Base-by-base conservation (phyloP, 2,329 filamentous ascomycete species). In the Arthrobotrys megalospora region DNA sequence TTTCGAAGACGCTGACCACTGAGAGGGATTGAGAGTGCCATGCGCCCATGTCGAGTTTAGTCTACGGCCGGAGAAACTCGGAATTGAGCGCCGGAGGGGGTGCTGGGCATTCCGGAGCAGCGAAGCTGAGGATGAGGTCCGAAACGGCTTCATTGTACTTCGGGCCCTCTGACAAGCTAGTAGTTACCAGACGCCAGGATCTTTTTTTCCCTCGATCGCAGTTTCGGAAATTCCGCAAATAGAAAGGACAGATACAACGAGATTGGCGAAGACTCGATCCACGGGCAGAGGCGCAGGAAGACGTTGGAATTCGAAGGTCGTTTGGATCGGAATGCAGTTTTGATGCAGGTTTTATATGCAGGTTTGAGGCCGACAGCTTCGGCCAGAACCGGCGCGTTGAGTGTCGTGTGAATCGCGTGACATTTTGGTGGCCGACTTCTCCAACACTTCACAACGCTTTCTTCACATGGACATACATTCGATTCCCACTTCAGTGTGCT, bases 401-500 rank as follows among this genome's bases (percentile, higher is more conserved):
- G 38, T 77, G 72, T 77, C 72, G 72, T 77, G 72, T 45, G 34
- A 66, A 77, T 77, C 72, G 72, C 65, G 65, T 77, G 72, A 77
- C 65, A 66, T 41, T 60, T 60, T 60, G 34, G 11, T 34, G 3
- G 38, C 11, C 48, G 19, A 58, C 50, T 58, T 72, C 52, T 73
- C 58, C 69, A 73, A 73, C 69, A 58, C 60, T 14, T 43, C 48
- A 10, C 69, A 73, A 73, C 69, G 19, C 50, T 34, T 53, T 53
- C 24, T 32, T 50, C 6, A 5, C 11, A 38, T 14, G 36, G 36
- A 2, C 8, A 38, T 38, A 2, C 8, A 38, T 38, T 38, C 12
- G 8, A 38, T 6, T 38, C 1, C 2, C 36, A 38, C 8, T 38
- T 2, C 36, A 36, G 11, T 38, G 2, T 38, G 24, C 24, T 28